phyloP scores from a whole-genome alignment of 768 basidiomycete species.

The Tricholoma bakamatsutake region DNA sequence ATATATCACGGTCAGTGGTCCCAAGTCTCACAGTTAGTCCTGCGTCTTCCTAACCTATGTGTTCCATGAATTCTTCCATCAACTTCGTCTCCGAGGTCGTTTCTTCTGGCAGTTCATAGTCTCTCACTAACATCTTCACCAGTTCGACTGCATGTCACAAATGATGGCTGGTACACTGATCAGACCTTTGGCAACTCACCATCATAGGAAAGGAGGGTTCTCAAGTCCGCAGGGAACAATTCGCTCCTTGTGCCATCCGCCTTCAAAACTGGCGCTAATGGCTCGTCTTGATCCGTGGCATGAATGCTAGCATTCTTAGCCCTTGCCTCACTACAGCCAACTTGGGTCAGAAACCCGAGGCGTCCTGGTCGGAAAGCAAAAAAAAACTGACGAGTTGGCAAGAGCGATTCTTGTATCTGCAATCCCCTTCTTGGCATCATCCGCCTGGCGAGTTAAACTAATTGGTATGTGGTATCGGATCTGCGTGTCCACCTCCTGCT shows the following conservation, averaged over 20 bases:
- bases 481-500: conserved; percentile 41
- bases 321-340: conserved; percentile 37
- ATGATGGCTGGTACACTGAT: conserved; percentile 1
- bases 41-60: conserved; percentile 25
- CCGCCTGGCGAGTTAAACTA: conserved; percentile 36
- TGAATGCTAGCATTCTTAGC: conserved; percentile 40
- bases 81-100: conserved; percentile 39
- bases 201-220: conserved; percentile 46
- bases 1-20: too few relatives aligned
- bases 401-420: conserved; percentile 38
- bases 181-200: conserved; percentile 29
- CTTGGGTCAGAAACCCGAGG: neutral
- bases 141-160: conserved; percentile 28
- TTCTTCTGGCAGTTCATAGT: conserved; percentile 43
- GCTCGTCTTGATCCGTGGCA: conserved; percentile 35
- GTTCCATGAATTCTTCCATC: conserved; percentile 51
- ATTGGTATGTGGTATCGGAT: conserved; percentile 44
- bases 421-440: conserved; percentile 38
- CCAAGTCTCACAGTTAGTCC: too few relatives aligned
- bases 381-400: conserved; percentile 44
- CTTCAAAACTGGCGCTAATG: conserved; percentile 40
- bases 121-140: conserved; percentile 36
- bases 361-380: neutral
- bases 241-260: conserved; percentile 41
- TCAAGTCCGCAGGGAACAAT: conserved; percentile 44